A percentile compares a stretch with the other conserved stretches of the same genome.
Evolutionary conservation across 2,329 filamentous ascomycete species (phyloP).

Genomic region (Cladosporium phlei): DNA sequence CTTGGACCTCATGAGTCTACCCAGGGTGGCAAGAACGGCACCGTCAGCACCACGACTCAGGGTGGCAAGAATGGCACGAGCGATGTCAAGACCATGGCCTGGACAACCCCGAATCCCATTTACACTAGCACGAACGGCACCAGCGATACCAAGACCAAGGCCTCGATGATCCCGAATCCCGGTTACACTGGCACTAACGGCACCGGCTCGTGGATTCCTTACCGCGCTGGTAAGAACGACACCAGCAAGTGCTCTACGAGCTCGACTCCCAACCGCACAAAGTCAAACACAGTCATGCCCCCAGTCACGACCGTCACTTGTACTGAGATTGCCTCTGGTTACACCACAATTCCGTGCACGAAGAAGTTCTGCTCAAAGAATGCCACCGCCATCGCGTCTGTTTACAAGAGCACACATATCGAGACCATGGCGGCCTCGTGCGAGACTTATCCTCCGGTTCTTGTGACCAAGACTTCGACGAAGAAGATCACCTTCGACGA

Average conservation of each 20-base stretch:
- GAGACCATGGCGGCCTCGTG: conserved; percentile 11
- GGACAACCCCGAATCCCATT: too few species aligned
- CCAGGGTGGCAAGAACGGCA: too few species aligned
- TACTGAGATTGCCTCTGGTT: not conserved
- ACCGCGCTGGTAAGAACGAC: too few species aligned
- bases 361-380: conserved; percentile 8
- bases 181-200: too few species aligned
- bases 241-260: too few species aligned
- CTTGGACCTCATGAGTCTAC: too few species aligned
- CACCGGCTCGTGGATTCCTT: too few species aligned
- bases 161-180: too few species aligned
- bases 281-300: conserved; percentile 10
- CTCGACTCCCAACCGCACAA: not conserved
- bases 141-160: too few species aligned
- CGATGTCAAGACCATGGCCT: not conserved
- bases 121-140: too few species aligned
- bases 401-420: not conserved
- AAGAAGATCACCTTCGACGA: not conserved
- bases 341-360: conserved; percentile 4
- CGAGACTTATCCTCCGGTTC: conserved; percentile 2
- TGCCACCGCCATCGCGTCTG: not conserved
- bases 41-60: too few species aligned
- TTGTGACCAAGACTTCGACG: conserved; percentile 4
- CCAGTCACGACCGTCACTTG: conserved; percentile 7
- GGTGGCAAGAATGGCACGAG: not conserved